Percentiles rank a stretch among this genome's conserved stretches.
Conservation (phyloP, 2,329 filamentous ascomycete genomes). For the Calonectria ilicicola region DNA sequence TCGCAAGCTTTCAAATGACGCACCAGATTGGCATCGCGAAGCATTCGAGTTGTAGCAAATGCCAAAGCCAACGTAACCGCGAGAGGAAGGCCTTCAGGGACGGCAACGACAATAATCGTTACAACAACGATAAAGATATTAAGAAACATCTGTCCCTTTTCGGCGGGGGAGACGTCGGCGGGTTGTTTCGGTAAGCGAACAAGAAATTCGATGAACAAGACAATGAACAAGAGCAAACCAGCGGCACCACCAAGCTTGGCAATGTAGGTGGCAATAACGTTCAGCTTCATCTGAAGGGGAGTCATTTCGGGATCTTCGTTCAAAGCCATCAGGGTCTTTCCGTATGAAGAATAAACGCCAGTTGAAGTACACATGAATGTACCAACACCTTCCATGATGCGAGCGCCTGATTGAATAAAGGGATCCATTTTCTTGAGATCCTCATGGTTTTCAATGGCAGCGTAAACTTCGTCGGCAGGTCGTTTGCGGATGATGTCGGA, state of each 20-base stretch:
- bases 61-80: conserved; percentile 83
- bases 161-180: conserved; percentile 66
- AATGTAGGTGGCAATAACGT: conserved; percentile 81
- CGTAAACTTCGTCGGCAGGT: conserved; percentile 74
- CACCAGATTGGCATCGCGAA: conserved; percentile 82
- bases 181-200: conserved; percentile 69
- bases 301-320: conserved; percentile 82
- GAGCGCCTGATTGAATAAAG: conserved; percentile 86
- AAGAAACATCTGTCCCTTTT: conserved; percentile 83
- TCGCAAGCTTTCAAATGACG: conserved; percentile 82
- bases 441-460: conserved; percentile 75
- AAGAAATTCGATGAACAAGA: conserved; percentile 88
- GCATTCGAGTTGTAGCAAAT: conserved; percentile 82
- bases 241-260: conserved; percentile 82
- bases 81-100: conserved; percentile 81
- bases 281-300: conserved; percentile 81
- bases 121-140: conserved; percentile 83
- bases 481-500: conserved; percentile 80
- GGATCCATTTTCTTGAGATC: conserved; percentile 80
- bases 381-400: conserved; percentile 82
- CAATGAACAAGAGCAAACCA: conserved; percentile 83
- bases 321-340: conserved; percentile 79
- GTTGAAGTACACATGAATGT: conserved; percentile 81
- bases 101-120: conserved; percentile 83
- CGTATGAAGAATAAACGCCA: conserved; percentile 79